Base-by-base conservation (phyloP, 2,329 filamentous ascomycete species). In the Talaromyces sp. region DNA sequence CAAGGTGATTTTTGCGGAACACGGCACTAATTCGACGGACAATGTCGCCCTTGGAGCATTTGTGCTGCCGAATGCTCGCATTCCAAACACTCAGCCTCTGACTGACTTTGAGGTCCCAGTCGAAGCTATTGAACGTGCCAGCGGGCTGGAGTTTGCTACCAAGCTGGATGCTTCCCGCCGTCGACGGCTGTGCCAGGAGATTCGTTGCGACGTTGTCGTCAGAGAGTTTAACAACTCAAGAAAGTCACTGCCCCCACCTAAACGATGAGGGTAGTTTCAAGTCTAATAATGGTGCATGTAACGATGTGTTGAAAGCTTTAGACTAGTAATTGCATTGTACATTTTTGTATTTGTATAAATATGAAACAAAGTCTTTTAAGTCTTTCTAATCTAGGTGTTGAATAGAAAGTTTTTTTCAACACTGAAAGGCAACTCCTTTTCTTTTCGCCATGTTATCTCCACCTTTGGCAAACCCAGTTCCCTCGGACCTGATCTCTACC, bases 1-100 rank as follows among this genome's bases (percentile, higher is more conserved):
- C 84, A 99, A 99, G 81, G 91, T 99, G 70, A 94, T 99, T 68
- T 96, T 94, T 70, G 94, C 91, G 27, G 94, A 99, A 78, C 91
- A 96, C 70, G 90, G 89, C 3, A 78, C 76, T 1, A 75, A 71
- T 24, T 81, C 81, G 27, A 76, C 73, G 10, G 90, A 90, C 19
- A 88, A 88, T 64, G 94, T 99, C 35, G 91, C 92, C 32, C 79
- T 99, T 38, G 94, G 91, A 52, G 94, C 94, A 8, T 99, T 99
- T 70, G 93, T 99, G 57, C 81, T 99, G 68, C 94, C 94, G 17
- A 99, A 99, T 74, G 92, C 91, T 1, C 82, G 79, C 19, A 99
- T 99, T 67, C 81, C 89, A 41, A 99, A 96, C 75, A 83, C 86
- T 63, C 97, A 94, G 80, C 90, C 90, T 55, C 80, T 99, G 67